Conservation (phyloP, 108 stramenopile genomes). For the Mediolabrus comicus region DNA sequence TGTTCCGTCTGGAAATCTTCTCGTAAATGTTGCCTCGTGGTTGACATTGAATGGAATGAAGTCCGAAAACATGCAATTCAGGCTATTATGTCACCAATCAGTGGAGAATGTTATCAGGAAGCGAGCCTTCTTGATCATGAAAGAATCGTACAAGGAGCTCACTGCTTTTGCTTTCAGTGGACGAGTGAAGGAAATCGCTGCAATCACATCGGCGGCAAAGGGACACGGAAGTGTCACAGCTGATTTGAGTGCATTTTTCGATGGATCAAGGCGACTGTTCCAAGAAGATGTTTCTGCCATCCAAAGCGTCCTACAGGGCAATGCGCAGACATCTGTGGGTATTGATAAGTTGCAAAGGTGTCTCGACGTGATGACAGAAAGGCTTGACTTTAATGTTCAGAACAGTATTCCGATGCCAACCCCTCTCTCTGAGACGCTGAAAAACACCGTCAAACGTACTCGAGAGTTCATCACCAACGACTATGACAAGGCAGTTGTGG, state of each 20-base stretch:
- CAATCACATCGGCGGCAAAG: conserved; percentile 57
- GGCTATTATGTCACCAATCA: conserved; percentile 91
- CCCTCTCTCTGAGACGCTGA: conserved; percentile 85
- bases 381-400: conserved; percentile 94
- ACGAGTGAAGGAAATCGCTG: conserved; percentile 79
- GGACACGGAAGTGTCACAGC: conserved; percentile 54
- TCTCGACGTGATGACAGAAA: conserved; percentile 93
- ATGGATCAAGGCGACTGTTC: conserved; percentile 69
- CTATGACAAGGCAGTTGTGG: conserved; percentile 88
- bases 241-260: conserved; percentile 64
- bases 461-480: conserved; percentile 80
- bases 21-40: conserved; percentile 96
- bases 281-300: conserved; percentile 82
- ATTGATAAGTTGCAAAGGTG: conserved; percentile 80
- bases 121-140: conserved; percentile 80
- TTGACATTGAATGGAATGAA: conserved; percentile 97
- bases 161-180: conserved; percentile 83
- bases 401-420: conserved; percentile 91
- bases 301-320: conserved; percentile 61
- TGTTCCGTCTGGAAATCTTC: conserved; percentile 42
- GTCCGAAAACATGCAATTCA: conserved; percentile 97
- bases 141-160: conserved; percentile 74
- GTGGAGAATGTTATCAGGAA: conserved; percentile 96
- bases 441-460: conserved; percentile 74
- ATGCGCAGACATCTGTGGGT: conserved; percentile 63